These are phyloP conservation scores for Pythium graminicola DNA, from an alignment of 352 stramenopile genomes.

Conservation along the genomic window DNA sequence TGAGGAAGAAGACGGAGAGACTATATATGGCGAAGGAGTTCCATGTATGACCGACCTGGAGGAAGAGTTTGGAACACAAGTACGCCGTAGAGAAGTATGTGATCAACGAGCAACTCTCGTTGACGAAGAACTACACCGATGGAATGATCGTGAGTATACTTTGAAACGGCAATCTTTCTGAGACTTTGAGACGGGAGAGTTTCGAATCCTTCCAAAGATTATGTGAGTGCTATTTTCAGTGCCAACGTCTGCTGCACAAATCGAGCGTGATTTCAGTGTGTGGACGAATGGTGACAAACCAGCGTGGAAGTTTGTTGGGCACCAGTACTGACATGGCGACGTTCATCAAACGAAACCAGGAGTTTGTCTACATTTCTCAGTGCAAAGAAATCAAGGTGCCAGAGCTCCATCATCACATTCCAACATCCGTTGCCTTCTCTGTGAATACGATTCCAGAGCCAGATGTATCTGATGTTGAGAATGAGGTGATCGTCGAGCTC, in stretches of 20 bases:
- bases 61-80: background rate
- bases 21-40: background rate
- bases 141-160: background rate
- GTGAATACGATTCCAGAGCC: background rate
- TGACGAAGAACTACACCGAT: slow-evolving; percentile 9
- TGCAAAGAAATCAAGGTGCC: background rate
- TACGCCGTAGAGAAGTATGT: background rate
- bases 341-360: background rate
- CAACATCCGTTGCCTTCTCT: background rate
- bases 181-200: background rate
- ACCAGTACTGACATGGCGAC: slow-evolving; percentile 7
- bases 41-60: background rate
- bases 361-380: slow-evolving; percentile 4
- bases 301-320: background rate
- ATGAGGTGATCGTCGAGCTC: background rate
- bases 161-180: background rate
- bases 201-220: slow-evolving; percentile 1
- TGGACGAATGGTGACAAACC: background rate
- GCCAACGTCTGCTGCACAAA: slow-evolving; percentile 5
- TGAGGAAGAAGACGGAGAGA: background rate
- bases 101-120: background rate
- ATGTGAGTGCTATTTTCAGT: slow-evolving; percentile 1
- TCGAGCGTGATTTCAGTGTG: slow-evolving; percentile 12
- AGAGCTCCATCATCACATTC: background rate
- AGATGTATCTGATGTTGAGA: background rate